Evolutionary conservation across 257 asterid genomes (phyloP).

Genomic region (Primulina tabacum): DNA sequence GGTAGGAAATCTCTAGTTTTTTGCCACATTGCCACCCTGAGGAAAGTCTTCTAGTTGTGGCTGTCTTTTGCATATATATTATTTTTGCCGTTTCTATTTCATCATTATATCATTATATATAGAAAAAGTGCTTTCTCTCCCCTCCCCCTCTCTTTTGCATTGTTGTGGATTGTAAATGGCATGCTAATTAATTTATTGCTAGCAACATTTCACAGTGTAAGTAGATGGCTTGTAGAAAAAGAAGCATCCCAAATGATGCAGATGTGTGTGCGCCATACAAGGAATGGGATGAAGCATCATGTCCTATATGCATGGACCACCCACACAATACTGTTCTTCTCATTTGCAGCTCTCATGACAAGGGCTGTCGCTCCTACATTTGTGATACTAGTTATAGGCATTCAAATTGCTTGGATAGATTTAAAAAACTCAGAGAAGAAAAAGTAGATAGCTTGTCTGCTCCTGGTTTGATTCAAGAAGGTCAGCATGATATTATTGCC

Average conservation of each 20-base stretch:
- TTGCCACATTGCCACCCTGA: too few species aligned
- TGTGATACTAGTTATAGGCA: conserved; percentile 57
- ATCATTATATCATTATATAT: too few species aligned
- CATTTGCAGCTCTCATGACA: conserved; percentile 79
- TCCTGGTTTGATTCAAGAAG: too few species aligned
- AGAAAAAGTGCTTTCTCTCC: too few species aligned
- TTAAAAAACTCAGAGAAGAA: conserved; percentile 29
- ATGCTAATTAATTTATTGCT: conserved; percentile 43
- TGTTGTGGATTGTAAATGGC: too few species aligned
- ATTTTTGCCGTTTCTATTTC: too few species aligned
- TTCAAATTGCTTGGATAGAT: conserved; percentile 16
- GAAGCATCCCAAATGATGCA: conserved; percentile 73
- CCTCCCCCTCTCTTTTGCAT: too few species aligned
- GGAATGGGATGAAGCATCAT: conserved; percentile 92
- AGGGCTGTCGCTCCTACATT: conserved; percentile 83
- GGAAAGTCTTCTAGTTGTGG: too few species aligned
- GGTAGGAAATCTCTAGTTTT: too few species aligned
- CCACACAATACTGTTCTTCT: conserved; percentile 81
- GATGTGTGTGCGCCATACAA: conserved; percentile 60
- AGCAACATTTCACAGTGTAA: conserved; percentile 64
- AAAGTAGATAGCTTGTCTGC: conserved; percentile 33
- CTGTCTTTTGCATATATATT: too few species aligned
- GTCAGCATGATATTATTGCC: too few species aligned
- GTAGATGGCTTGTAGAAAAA: conserved; percentile 95
- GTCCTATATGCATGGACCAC: conserved; percentile 50